Evolutionary conservation across 1,139 yeast genomes (phyloP).

Genomic region (Lodderomyces elongisporus): DNA sequence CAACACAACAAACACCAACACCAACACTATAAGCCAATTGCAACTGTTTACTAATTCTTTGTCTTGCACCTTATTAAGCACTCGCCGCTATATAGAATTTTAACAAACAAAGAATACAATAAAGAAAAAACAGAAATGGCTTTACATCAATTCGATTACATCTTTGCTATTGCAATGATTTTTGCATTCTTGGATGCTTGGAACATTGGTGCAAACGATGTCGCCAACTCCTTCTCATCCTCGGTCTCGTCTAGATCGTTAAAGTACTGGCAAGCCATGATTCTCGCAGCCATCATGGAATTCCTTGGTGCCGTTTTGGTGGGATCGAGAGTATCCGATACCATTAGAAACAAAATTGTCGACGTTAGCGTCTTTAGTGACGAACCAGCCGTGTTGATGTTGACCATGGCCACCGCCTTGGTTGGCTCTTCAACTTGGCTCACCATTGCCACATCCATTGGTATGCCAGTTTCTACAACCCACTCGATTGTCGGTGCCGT

Average conservation of each 20-base stretch:
- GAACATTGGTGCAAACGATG: constrained; percentile 82
- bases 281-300: constrained; percentile 63
- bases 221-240: constrained; percentile 75
- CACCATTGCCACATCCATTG: constrained; percentile 58
- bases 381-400: constrained; percentile 67
- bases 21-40: too few relatives aligned
- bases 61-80: too few relatives aligned
- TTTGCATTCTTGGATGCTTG: constrained; percentile 80
- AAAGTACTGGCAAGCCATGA: constrained; percentile 71
- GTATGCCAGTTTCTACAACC: constrained; percentile 77
- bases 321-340: constrained; percentile 66
- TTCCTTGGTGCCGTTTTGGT: constrained; percentile 71
- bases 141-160: constrained; percentile 57
- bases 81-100: too few relatives aligned
- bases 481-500: constrained; percentile 77
- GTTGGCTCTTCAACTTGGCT: constrained; percentile 76
- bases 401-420: constrained; percentile 71
- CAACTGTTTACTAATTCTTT: too few relatives aligned
- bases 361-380: constrained; percentile 44
- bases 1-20: too few relatives aligned
- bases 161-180: constrained; percentile 61
- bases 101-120: too few relatives aligned
- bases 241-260: constrained; percentile 67
- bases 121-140: constrained; percentile 18
- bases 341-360: constrained; percentile 60